phyloP scores from a whole-genome alignment of 2,329 filamentous ascomycete species.

The Aureobasidium sp. region DNA sequence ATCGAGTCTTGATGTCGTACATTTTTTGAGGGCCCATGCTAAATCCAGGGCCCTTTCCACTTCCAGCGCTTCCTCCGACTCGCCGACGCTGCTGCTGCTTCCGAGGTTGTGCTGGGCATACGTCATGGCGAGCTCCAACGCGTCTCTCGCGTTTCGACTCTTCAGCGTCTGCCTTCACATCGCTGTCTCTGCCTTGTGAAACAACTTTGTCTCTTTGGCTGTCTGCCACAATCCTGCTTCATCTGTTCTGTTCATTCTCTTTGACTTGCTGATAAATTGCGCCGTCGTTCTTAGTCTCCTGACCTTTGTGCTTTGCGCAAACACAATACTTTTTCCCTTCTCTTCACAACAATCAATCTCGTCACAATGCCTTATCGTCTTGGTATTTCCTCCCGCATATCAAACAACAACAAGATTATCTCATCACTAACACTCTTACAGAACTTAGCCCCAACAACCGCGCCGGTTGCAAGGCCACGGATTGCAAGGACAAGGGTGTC shows the following conservation, averaged over 20 bases:
- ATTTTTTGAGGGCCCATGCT: not conserved
- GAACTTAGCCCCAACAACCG: conserved; percentile 64
- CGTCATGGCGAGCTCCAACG: too few species aligned
- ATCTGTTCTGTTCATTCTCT: not conserved
- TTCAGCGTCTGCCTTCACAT: too few species aligned
- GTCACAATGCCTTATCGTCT: conserved; percentile 7
- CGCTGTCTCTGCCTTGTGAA: not conserved
- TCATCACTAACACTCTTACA: conserved; percentile 33
- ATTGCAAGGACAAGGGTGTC: conserved; percentile 63
- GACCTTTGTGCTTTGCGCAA: not conserved
- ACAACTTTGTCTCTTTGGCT: not conserved
- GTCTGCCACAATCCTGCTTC: not conserved
- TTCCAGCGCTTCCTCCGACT: not conserved
- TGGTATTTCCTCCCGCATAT: not conserved
- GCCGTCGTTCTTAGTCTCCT: not conserved
- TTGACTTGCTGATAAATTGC: not conserved
- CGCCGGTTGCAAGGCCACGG: conserved; percentile 62
- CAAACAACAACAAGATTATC: too few species aligned
- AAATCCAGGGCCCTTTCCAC: too few species aligned
- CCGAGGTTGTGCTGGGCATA: too few species aligned
- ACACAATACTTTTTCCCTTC: not conserved
- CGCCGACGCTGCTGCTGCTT: not conserved
- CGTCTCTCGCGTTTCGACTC: too few species aligned
- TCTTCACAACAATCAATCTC: not conserved
- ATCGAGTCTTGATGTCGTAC: conserved; percentile 7